Base-by-base conservation (phyloP, 2,329 filamentous ascomycete species). In the Thelonectria olida region DNA sequence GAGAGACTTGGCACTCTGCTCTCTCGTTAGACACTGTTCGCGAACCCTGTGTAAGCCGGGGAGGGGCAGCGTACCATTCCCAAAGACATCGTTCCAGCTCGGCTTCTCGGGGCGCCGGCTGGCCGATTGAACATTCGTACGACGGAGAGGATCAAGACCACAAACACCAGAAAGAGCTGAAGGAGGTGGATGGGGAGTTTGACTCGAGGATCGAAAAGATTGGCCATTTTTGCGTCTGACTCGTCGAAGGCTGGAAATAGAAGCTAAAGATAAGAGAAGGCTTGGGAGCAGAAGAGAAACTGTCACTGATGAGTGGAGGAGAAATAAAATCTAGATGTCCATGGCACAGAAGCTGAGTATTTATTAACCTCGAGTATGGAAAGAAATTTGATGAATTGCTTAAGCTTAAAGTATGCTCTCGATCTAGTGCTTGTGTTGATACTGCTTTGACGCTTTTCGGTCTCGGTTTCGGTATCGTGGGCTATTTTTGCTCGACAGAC, bases 1-100 rank as follows among this genome's bases (percentile, higher is more conserved):
- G 20, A 81, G 65, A 1, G 77, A 78, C 66, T 81, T 81, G 27
- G 74, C 69, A 27, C 66, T 66, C 74, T 76, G 13, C n/a, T 25
- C 4, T 19, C 8, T 20, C 5, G 27, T 53, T 22, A 59, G 56
- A 15, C 6, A 15, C 15, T 34, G 31, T 13, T 34, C 7, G 8
- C 23, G 13, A 25, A 3, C 15, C 8, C 22, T 2, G n/a, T n/a
- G 7, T 7, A 1, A 13, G 5, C 5, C 13, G 10, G 27, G 15
- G 9, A 17, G 10, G n/a, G n/a, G 15, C 20, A 9, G 7, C 31
- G 7, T 34, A 59, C 56, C 56, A 59, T 59, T 59, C 56, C 56
- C 25, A 59, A 19, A 12, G 56, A 47, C 56, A 59, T 59, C 19
- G 49, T 59, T 19, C 49, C 45, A 7, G 56, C 20, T 54, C 56